Conservation (phyloP, 2,329 filamentous ascomycete genomes). For the Ceratocystis papillata region DNA sequence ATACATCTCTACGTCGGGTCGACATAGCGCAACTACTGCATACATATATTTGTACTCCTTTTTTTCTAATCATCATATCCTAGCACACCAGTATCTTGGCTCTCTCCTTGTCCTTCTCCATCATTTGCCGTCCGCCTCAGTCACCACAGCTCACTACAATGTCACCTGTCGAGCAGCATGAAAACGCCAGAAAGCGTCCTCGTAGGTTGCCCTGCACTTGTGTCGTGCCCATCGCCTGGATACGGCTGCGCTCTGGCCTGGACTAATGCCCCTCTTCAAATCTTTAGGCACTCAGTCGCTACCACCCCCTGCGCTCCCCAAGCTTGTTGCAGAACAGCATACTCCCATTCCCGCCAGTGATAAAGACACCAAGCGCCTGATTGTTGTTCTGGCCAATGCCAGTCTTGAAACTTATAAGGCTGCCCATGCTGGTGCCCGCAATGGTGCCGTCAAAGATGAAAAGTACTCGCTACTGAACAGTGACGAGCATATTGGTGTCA, state of each 20-base stretch:
- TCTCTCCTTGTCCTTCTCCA: not conserved
- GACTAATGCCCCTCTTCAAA: conserved; percentile 25
- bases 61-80: not conserved
- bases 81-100: not conserved
- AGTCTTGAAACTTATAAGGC: conserved; percentile 97
- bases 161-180: conserved; percentile 18
- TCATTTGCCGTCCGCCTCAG: not conserved
- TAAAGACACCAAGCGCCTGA: conserved; percentile 81
- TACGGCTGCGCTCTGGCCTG: too few species aligned
- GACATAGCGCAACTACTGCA: not conserved
- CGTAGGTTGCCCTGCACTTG: conserved; percentile 14
- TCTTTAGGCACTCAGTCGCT: conserved; percentile 78
- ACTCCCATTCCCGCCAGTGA: conserved; percentile 72
- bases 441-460: conserved; percentile 63
- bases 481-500: conserved; percentile 96
- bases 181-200: conserved; percentile 23
- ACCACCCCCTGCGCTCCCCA: conserved; percentile 78
- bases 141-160: conserved; percentile 9
- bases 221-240: too few species aligned
- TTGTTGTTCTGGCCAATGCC: conserved; percentile 93
- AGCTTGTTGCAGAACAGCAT: conserved; percentile 88
- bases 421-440: conserved; percentile 58
- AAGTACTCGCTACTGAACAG: conserved; percentile 98
- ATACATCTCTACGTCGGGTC: not conserved
- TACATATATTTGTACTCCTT: not conserved